Base-by-base conservation (phyloP, 768 basidiomycete genomes). In the Candolleomyces aberdarensis region DNA sequence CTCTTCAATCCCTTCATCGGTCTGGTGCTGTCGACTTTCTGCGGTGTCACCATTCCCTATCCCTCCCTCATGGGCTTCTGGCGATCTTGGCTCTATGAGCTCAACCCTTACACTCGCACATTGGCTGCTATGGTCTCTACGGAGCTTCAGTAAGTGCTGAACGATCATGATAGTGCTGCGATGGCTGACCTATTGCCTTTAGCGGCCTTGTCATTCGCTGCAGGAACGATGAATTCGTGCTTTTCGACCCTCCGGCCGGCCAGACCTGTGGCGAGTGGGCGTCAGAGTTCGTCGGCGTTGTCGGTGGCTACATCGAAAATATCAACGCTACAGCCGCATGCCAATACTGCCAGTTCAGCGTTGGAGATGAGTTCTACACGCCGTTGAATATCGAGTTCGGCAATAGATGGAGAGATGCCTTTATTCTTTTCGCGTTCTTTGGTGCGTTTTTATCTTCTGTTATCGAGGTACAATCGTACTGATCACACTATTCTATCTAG, bases 291-390 rank as follows among this genome's bases (percentile, higher is more conserved):
- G 82, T 88, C 11, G 62, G 62, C 0, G 70, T 67, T 0, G 79
- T 82, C 53, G 89, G 90, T 0, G 94, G 94, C 0, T 94, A 94
- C 72, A 73, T 96, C 15, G 79, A 86, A 59, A 86, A 94, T 65
- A 79, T 81, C 0, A 75, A 80, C 58, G 90, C 81, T 13, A 87
- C 85, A 0, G 58, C 70, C 1, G 69, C 72, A 5, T 96, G 94
- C 71, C 80, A 81, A 14, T 95, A 92, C 71, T 95, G 94, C 67
- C 83, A 85, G 66, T 92, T 82, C 67, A 57, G 64, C 67, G 73
- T 82, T 22, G 90, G 91, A 0, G 87, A 92, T 64, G 75, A 92
- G 63, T 93, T 88, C 74, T 89, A 79, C 70, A 66, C 70, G 10
- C 88, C 88, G 0, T 72, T 93, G 47, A 89, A 89, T 63, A 90